Conservation (phyloP, 495 filamentous ascomycete species). For the Penicillium maclennaniae region DNA sequence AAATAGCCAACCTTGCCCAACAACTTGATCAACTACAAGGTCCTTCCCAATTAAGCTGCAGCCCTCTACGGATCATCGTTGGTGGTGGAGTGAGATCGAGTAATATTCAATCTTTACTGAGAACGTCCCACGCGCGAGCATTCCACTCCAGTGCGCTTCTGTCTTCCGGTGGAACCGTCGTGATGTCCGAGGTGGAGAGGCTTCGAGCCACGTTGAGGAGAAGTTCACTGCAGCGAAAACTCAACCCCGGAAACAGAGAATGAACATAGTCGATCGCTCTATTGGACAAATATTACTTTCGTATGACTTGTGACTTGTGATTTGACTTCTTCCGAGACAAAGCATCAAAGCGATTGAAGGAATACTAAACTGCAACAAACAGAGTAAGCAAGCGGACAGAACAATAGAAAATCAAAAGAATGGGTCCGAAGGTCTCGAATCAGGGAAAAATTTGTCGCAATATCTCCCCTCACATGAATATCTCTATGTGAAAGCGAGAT, state of each 20-base stretch:
- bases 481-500: no score
- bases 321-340: no score
- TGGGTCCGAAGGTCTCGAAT: no score
- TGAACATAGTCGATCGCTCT: neutral
- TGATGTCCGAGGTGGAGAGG: neutral
- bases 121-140: constrained; percentile 20
- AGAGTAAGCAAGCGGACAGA: no score
- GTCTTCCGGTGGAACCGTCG: neutral
- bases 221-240: neutral
- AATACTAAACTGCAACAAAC: no score
- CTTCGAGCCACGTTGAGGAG: neutral
- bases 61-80: constrained; percentile 26
- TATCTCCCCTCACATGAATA: no score
- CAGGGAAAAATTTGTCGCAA: no score
- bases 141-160: constrained; percentile 42
- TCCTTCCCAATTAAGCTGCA: neutral
- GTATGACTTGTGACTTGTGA: no score
- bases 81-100: constrained; percentile 39
- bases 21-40: neutral
- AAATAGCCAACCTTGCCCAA: constrained; percentile 7
- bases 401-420: no score
- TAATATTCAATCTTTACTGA: constrained; percentile 30
- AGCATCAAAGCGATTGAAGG: no score
- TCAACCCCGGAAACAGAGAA: neutral
- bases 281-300: neutral